Conservation (phyloP, 1,139 yeast species). For the Lodderomyces metapsilosis region DNA sequence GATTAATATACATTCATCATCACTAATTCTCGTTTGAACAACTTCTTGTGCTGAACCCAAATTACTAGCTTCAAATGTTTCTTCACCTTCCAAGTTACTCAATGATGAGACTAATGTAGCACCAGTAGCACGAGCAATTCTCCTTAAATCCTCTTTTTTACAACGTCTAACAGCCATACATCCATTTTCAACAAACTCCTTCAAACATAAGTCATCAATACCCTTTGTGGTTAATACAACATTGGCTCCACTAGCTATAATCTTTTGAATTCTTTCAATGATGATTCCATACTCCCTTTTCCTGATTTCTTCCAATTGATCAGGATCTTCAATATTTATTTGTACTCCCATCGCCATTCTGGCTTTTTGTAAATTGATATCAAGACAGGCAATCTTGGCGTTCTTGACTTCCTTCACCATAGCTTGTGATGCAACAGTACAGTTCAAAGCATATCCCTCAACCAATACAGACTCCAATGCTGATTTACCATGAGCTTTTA, state of each 20-base stretch:
- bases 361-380: constrained; percentile 92
- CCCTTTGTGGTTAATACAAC: constrained; percentile 97
- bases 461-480: constrained; percentile 82
- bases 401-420: constrained; percentile 74
- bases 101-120: constrained; percentile 85
- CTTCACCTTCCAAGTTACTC: constrained; percentile 97
- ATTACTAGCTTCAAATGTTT: constrained; percentile 84
- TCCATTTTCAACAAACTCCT: constrained; percentile 92
- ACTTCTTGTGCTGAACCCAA: constrained; percentile 93
- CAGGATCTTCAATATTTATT: constrained; percentile 95
- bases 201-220: constrained; percentile 93
- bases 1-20: constrained; percentile 94
- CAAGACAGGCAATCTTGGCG: constrained; percentile 91
- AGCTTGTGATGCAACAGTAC: constrained; percentile 97
- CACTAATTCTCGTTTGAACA: constrained; percentile 85
- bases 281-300: constrained; percentile 92
- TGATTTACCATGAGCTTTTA: constrained; percentile 96
- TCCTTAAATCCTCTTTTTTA: constrained; percentile 91
- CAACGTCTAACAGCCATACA: constrained; percentile 98
- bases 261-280: constrained; percentile 82
- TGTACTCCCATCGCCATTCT: constrained; percentile 99
- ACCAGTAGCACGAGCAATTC: constrained; percentile 98
- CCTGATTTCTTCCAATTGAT: constrained; percentile 92
- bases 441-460: constrained; percentile 93
- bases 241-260: constrained; percentile 91